Percentiles rank a stretch among this genome's conserved stretches.
phyloP scores from a whole-genome alignment of 768 basidiomycete species.

The Rhodosporidiobolus sp. region DNA sequence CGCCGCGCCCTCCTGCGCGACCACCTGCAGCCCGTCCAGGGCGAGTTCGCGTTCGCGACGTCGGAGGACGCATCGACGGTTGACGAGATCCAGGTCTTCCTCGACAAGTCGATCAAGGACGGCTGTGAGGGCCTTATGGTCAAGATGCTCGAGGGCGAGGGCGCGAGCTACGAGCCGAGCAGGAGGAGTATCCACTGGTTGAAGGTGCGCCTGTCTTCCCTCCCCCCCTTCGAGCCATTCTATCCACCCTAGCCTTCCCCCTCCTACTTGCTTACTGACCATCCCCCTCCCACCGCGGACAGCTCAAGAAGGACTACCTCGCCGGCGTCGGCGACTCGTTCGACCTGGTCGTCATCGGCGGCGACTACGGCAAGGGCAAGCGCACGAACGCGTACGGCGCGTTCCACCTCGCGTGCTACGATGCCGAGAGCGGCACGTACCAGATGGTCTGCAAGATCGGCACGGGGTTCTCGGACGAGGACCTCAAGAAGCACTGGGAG shows the following conservation, averaged over 20 bases:
- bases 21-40: constrained; percentile 75
- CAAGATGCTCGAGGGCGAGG: constrained; percentile 91
- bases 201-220: constrained; percentile 60
- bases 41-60: constrained; percentile 91
- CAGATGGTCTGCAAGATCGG: constrained; percentile 99
- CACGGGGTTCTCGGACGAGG: constrained; percentile 94
- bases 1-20: constrained; percentile 71
- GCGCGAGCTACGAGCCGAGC: constrained; percentile 92
- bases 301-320: constrained; percentile 99
- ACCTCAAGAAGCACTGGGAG: constrained; percentile 74
- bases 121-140: constrained; percentile 99
- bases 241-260: not conserved
- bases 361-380: constrained; percentile 96
- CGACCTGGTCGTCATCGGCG: constrained; percentile 95
- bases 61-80: constrained; percentile 81
- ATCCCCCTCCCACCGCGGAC: constrained; percentile 21
- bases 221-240: too few relatives aligned
- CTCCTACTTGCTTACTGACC: not conserved
- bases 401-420: constrained; percentile 95
- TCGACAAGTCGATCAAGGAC: constrained; percentile 95
- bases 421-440: constrained; percentile 85
- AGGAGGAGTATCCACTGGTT: constrained; percentile 95
- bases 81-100: constrained; percentile 89
- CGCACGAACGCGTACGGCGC: constrained; percentile 96
- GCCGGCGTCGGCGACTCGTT: constrained; percentile 95